Percentiles rank a stretch among this genome's conserved stretches.
These are phyloP conservation scores for Baeospora myosura DNA, from an alignment of 1,284 basidiomycete species.

Conservation along the genomic window DNA sequence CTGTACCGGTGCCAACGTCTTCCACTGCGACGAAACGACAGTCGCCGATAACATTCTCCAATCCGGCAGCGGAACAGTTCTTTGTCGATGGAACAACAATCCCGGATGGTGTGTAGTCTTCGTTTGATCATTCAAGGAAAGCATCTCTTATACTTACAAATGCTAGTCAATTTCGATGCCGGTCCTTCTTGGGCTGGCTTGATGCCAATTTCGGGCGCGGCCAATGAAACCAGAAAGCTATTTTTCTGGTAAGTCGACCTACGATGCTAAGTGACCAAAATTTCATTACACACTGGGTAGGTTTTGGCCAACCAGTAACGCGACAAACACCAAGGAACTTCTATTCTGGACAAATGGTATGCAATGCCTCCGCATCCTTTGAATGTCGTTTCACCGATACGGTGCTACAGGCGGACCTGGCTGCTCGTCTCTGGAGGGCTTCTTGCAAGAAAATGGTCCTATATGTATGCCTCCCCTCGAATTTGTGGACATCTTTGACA, in stretches of 20 bases:
- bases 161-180: slow-evolving; percentile 47
- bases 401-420: slow-evolving; percentile 33
- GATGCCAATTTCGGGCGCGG: slow-evolving; percentile 51
- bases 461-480: slow-evolving; percentile 19
- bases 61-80: slow-evolving; percentile 56
- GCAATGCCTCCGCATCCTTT: slow-evolving; percentile 19
- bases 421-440: slow-evolving; percentile 71
- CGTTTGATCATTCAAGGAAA: neutral
- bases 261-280: neutral
- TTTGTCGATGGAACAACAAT: slow-evolving; percentile 58
- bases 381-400: slow-evolving; percentile 4
- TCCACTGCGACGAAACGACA: slow-evolving; percentile 20
- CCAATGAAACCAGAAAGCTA: slow-evolving; percentile 58
- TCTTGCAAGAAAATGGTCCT: slow-evolving; percentile 70
- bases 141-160: neutral
- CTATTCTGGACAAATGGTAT: slow-evolving; percentile 44
- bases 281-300: slow-evolving; percentile 13
- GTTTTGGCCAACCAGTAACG: slow-evolving; percentile 40
- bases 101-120: slow-evolving; percentile 39
- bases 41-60: slow-evolving; percentile 50
- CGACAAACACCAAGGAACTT: slow-evolving; percentile 39
- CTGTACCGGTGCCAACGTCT: slow-evolving; percentile 14
- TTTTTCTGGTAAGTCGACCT: slow-evolving; percentile 66
- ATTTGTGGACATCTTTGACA: too few relatives aligned
- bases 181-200: slow-evolving; percentile 68